A percentile compares a stretch with the other conserved stretches of the same genome.
phyloP scores from a whole-genome alignment of 2,329 filamentous ascomycete species.

The Monilinia vaccinii-corymbosi region DNA sequence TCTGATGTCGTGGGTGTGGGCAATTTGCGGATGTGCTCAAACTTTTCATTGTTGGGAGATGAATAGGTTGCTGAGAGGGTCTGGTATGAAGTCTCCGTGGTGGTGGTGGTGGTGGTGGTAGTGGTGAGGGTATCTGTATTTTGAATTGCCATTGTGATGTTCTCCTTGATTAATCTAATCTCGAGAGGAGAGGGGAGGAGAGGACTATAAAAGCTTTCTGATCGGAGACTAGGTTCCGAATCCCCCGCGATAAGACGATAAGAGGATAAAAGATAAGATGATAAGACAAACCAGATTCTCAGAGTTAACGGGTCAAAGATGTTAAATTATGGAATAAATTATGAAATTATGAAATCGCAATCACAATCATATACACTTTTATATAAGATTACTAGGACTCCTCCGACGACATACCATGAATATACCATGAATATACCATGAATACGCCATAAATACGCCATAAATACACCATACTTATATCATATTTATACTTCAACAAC shows the following conservation, averaged over 20 bases:
- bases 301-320: not conserved
- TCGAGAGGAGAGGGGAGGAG: too few relatives aligned
- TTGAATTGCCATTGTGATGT: not conserved
- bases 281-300: not conserved
- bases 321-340: too few relatives aligned
- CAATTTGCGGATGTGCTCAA: conserved; percentile 35
- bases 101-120: not conserved
- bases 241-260: not conserved
- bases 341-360: too few relatives aligned
- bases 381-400: too few relatives aligned
- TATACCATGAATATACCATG: too few relatives aligned
- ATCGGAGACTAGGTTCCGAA: conserved; percentile 1
- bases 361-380: too few relatives aligned
- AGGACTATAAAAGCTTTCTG: too few relatives aligned
- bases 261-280: not conserved
- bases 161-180: too few relatives aligned
- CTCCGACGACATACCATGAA: too few relatives aligned
- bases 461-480: too few relatives aligned
- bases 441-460: too few relatives aligned
- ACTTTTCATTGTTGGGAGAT: conserved; percentile 41
- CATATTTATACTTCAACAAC: too few relatives aligned
- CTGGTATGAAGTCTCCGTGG: not conserved
- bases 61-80: conserved; percentile 40
- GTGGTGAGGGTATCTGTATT: not conserved
- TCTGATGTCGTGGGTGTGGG: conserved; percentile 30